Evolutionary conservation across 768 basidiomycete species (phyloP), one percentile per base, ranked within the genome.

Genomic region (Auricularia auricula-judae): DNA sequence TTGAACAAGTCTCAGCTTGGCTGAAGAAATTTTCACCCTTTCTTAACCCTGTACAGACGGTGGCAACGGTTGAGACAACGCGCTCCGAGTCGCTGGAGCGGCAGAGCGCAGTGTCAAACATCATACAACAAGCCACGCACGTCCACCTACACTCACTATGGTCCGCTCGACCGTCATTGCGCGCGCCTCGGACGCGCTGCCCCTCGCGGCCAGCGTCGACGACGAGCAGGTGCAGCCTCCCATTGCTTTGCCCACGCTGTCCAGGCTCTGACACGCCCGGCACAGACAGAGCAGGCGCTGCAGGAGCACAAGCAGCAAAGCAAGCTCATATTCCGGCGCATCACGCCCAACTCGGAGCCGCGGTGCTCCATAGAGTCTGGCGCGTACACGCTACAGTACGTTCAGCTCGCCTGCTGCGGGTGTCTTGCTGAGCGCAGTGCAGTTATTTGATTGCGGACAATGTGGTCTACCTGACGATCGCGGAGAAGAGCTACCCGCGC

Each of bases 241-340:
- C 65, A 33, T 11, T 1, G 29, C n/a, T 33, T 21, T 36, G 35
- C 29, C 7, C 29, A 29, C 3, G 29, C 2, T 2, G 29, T 10
- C 2, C 39, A 51, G 64, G 43, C 35, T 43, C 36, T 44, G 53
- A 65, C 42, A 44, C 35, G 23, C 61, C 35, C 42, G 39, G 23
- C 51, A 29, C 68, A 98, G 96, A 97, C 93, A 68, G 95, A 98
- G 75, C 88, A 90, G 72, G 82, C 88, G 64, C 79, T 99, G 47
- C 92, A 94, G 72, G 97, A 98, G 76, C 93, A 98, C 80, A 99
- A 99, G 74, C 96, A 98, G 70, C 96, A 99, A 74, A 86, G 95
- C 36, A 99, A 99, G 75, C 83, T 99, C 70, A 88, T 99, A 70
- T 98, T 98, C 74, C 84, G 95, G 66, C 86, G 97, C 44, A 87